Base-by-base conservation (phyloP, 2,329 filamentous ascomycete genomes). In the Aureobasidium uvarum region DNA sequence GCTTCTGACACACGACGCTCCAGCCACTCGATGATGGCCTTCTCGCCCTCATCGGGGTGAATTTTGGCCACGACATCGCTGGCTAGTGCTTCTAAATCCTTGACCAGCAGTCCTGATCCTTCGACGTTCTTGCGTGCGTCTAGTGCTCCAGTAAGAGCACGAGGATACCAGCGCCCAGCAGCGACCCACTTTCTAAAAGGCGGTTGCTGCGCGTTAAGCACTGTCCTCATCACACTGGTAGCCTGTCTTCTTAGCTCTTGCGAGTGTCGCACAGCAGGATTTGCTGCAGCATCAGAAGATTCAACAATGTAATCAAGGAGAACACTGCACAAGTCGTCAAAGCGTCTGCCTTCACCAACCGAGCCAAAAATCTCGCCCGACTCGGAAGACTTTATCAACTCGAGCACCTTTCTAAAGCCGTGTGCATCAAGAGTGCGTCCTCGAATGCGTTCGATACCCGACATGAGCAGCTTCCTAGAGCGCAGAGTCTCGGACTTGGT, bases 341-440 rank as follows among this genome's bases (percentile, higher is more conserved):
- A 92, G 62, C 90, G 90, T 69, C 85, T 89, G 63, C 89, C 86
- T 71, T 89, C 86, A 55, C 88, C 85, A 67, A 88, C 85, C 1
- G 83, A 82, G 72, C 90, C 67, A 33, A 68, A 86, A 23, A 86
- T 81, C 16, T 86, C 82, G 71, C 77, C 75, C 28, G 83, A 84
- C 72, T 82, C 85, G 66, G 89, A 87, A 68, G 89, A 87, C 67
- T 64, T 55, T 23, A 92, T 83, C 69, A 92, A 83, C 45, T 87
- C 87, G 74, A 93, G 90, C 56, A 93, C 80, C 72, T 90, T 90
- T 62, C 90, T 85, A 81, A 93, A 92, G 65, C 90, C 90, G 72
- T 92, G 89, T 3, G 90, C 89, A 72, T 93, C 90, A n/a, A 94
- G 83, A 0, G 86, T 86, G 71, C 86, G 86, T 36, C 85, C 82